Base-by-base conservation (phyloP, 2,329 filamentous ascomycete genomes). In the Neoarthrinium moseri region DNA sequence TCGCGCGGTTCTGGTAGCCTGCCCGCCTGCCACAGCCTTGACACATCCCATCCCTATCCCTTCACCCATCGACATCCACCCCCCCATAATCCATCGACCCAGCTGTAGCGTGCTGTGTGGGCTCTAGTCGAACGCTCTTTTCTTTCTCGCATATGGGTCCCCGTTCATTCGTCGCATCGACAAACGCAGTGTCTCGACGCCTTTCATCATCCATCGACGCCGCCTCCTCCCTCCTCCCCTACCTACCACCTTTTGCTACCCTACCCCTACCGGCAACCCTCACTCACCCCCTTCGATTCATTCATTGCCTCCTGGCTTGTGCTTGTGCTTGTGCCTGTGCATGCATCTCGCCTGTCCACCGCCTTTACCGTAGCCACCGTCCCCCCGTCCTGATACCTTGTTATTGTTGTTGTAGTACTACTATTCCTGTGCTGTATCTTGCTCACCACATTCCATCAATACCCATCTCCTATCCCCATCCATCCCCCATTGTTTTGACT, bases 121-220 rank as follows among this genome's bases (percentile, higher is more conserved):
- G 26, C 24, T 44, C 15, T 18, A 27, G 22, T 30, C n/a, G 43
- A 37, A 45, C 18, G 15, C 32, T 23, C 43, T 45, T 38, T 39
- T 45, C 23, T 29, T 24, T 45, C 43, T 23, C 43, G 23, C 32
- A 44, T 44, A 38, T 45, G 30, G 24, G 13, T 26, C 33, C 43
- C 15, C 32, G 38, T 26, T 35, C 22, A 45, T 45, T 45, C 43
- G 43, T 45, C 43, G 24, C 43, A 30, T 30, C 43, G 13, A 29
- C 34, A 30, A n/a, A 37, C 41, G 39, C 39, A 44, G 30, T 44
- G 41, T 35, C 29, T 40, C 15, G 11, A 37, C 35, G 18, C 35
- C 35, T 13, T 37, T 20, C 20, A 40, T 35, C 32, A 36, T 32
- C 41, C 41, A 24, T 32, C 41, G 20, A 35, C 32, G 21, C 32